phyloP scores from a whole-genome alignment of 2,329 filamentous ascomycete species.

The Falciphora oryzae region DNA sequence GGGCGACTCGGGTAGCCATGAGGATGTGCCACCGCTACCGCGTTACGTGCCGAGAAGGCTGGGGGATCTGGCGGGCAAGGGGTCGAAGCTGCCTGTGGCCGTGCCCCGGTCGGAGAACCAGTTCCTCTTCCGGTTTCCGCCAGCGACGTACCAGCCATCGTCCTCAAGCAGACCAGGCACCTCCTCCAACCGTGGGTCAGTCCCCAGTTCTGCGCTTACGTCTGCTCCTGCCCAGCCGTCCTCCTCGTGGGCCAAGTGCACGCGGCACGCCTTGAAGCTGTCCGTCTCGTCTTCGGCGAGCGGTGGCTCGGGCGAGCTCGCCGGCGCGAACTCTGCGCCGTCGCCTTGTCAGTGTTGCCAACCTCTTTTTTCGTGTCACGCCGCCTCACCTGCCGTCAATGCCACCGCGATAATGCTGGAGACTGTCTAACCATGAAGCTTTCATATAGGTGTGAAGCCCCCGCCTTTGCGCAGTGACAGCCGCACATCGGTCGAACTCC shows the following conservation, averaged over 20 bases:
- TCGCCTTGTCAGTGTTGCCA: slow-evolving; percentile 21
- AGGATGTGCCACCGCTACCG: not conserved
- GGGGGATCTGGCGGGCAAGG: not conserved
- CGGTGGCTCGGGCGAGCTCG: slow-evolving; percentile 13
- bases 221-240: slow-evolving; percentile 4
- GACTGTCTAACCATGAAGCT: not conserved
- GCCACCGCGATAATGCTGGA: not conserved
- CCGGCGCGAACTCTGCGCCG: slow-evolving; percentile 13
- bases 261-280: slow-evolving; percentile 15
- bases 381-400: not conserved
- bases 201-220: slow-evolving; percentile 12
- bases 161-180: slow-evolving; percentile 15
- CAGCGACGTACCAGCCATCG: slow-evolving; percentile 10
- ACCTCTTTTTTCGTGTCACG: slow-evolving; percentile 11
- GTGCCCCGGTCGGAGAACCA: slow-evolving; percentile 9
- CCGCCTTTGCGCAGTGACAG: slow-evolving; percentile 12
- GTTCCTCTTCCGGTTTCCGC: slow-evolving; percentile 4
- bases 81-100: slow-evolving; percentile 1
- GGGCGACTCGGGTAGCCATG: not conserved
- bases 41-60: slow-evolving; percentile 7
- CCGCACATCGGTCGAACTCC: slow-evolving; percentile 1
- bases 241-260: slow-evolving; percentile 1
- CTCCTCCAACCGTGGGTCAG: slow-evolving; percentile 15
- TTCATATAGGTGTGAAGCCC: slow-evolving; percentile 12
- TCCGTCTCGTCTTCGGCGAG: slow-evolving; percentile 16